Evolutionary conservation across 2,329 filamentous ascomycete species (phyloP).

Genomic region (Colletotrichum tanaceti): DNA sequence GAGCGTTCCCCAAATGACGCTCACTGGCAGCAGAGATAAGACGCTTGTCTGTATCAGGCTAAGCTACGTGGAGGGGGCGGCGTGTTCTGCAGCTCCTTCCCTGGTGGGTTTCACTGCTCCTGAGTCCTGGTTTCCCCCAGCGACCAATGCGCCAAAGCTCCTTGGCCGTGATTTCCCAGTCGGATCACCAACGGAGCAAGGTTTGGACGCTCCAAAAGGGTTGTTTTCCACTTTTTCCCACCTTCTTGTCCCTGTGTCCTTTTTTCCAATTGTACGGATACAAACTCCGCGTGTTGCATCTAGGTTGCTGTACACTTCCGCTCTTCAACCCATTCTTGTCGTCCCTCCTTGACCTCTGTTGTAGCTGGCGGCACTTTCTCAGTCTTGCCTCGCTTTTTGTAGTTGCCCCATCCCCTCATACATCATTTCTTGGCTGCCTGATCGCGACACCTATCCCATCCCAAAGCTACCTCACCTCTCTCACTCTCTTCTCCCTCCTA

Average conservation of each 20-base stretch:
- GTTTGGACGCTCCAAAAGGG: slow-evolving; percentile 26
- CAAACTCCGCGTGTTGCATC: slow-evolving; percentile 12
- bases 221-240: slow-evolving; percentile 35
- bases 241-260: slow-evolving; percentile 33
- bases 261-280: slow-evolving; percentile 17
- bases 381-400: slow-evolving; percentile 10
- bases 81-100: slow-evolving; percentile 32
- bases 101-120: slow-evolving; percentile 32
- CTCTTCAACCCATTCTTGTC: slow-evolving; percentile 22
- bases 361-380: slow-evolving; percentile 26
- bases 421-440: slow-evolving; percentile 25
- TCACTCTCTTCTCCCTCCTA: slow-evolving; percentile 31
- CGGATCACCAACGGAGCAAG: slow-evolving; percentile 37
- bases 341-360: slow-evolving; percentile 34
- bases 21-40: slow-evolving; percentile 5
- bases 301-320: slow-evolving; percentile 6
- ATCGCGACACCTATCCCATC: slow-evolving; percentile 35
- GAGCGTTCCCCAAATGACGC: slow-evolving; percentile 13
- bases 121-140: slow-evolving; percentile 11
- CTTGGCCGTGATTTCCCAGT: slow-evolving; percentile 37
- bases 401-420: slow-evolving; percentile 33
- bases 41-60: slow-evolving; percentile 2
- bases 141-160: slow-evolving; percentile 35
- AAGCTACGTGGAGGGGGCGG: slow-evolving; percentile 3
- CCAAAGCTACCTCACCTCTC: slow-evolving; percentile 25